These are phyloP conservation scores for Trichoderma hamatum DNA, from an alignment of 2,329 filamentous ascomycete species.

Conservation along the genomic window DNA sequence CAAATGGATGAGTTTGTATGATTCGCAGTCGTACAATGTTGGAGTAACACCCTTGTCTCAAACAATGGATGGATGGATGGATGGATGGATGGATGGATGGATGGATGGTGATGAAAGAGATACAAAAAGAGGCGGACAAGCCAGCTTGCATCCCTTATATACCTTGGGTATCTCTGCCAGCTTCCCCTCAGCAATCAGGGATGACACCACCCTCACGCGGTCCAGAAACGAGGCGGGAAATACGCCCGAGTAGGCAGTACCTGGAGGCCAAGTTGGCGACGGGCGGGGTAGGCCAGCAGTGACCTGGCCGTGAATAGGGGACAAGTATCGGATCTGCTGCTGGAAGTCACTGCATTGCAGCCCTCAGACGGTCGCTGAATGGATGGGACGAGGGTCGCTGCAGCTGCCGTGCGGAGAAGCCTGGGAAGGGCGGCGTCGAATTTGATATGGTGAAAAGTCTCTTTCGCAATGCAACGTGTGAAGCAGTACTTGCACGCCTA, in stretches of 20 bases:
- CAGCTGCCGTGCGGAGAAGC: slow-evolving; percentile 8
- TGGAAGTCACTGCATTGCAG: background rate
- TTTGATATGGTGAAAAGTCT: background rate
- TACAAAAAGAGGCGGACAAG: background rate
- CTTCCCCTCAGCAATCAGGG: slow-evolving; percentile 1
- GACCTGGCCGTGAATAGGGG: background rate
- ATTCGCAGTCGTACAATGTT: background rate
- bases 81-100: no score
- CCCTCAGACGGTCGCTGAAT: background rate
- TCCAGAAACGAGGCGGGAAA: slow-evolving; percentile 2
- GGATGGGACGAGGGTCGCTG: background rate
- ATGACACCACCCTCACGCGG: slow-evolving; percentile 26
- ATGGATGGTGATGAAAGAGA: background rate
- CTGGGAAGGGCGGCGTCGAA: background rate
- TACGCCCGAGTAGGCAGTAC: slow-evolving; percentile 5
- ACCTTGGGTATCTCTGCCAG: slow-evolving; percentile 1
- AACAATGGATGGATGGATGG: background rate
- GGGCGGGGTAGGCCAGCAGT: slow-evolving; percentile 6
- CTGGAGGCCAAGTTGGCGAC: background rate
- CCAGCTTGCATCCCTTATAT: background rate
- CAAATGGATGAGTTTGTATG: background rate
- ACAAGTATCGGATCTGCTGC: background rate
- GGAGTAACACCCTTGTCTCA: background rate
- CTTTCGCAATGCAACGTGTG: background rate
- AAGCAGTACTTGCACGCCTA: background rate